These are phyloP conservation scores for Cymbopogon flexuosus DNA, from an alignment of 202 grass and related monocot genomes.

Conservation along the genomic window DNA sequence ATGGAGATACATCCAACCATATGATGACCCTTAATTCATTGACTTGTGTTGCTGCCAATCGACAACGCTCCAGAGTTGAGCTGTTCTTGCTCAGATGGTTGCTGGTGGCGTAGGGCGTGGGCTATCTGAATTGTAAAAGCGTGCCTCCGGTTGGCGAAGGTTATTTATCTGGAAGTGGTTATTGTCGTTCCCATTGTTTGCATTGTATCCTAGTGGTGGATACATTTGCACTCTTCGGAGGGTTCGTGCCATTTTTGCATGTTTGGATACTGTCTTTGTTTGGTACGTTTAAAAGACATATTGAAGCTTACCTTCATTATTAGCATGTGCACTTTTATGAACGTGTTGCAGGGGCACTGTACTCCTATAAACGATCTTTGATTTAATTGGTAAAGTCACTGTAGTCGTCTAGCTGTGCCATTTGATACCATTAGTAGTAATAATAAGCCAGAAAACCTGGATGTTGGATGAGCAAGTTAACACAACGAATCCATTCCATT, in stretches of 20 bases:
- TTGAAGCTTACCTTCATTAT: not conserved
- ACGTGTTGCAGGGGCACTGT: too few relatives aligned
- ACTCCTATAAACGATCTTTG: too few relatives aligned
- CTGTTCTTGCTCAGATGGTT: not conserved
- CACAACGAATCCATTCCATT: not conserved
- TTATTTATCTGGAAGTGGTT: too few relatives aligned
- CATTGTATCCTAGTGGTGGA: not conserved
- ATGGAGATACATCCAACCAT: conserved; percentile 22
- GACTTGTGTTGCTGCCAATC: not conserved
- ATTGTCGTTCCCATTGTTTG: not conserved
- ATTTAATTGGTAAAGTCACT: too few relatives aligned
- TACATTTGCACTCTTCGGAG: not conserved
- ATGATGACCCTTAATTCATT: conserved; percentile 16
- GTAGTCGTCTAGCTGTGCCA: too few relatives aligned
- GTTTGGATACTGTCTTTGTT: not conserved
- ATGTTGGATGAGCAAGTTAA: not conserved
- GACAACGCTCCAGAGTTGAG: not conserved
- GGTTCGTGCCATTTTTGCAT: not conserved
- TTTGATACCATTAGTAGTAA: not conserved
- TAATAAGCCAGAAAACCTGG: not conserved
- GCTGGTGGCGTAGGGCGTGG: not conserved
- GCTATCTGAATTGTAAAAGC: not conserved
- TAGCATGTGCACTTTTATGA: not conserved
- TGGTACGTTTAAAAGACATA: too few relatives aligned
- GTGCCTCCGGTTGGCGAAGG: too few relatives aligned